Percentiles rank a stretch among this genome's conserved stretches.
Conservation (phyloP, 768 basidiomycete species). For the Boletus reticuloceps region DNA sequence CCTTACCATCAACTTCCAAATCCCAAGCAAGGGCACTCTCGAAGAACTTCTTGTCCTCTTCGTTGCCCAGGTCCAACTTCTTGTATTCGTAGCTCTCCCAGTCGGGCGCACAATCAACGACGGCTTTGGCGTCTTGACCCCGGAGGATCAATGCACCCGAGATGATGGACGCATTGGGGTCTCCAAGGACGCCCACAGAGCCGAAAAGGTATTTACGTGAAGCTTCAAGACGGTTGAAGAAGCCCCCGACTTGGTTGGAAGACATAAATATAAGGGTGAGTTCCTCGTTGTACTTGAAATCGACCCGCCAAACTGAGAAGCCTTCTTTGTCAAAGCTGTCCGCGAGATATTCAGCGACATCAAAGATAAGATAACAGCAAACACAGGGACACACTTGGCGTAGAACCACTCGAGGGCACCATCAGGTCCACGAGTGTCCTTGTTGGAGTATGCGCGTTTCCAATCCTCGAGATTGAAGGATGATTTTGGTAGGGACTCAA, state of each 20-base stretch:
- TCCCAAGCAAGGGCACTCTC: slow-evolving; percentile 95
- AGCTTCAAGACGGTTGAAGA: slow-evolving; percentile 97
- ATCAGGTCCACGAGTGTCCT: slow-evolving; percentile 83
- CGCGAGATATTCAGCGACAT: slow-evolving; percentile 4
- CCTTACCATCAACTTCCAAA: slow-evolving; percentile 82
- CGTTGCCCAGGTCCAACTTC: slow-evolving; percentile 70
- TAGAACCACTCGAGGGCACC: slow-evolving; percentile 97
- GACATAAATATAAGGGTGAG: slow-evolving; percentile 94
- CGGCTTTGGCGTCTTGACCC: slow-evolving; percentile 68
- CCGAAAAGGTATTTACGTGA: slow-evolving; percentile 97
- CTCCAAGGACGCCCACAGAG: slow-evolving; percentile 87
- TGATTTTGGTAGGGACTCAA: slow-evolving; percentile 87
- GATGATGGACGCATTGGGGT: slow-evolving; percentile 74
- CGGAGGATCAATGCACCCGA: slow-evolving; percentile 80
- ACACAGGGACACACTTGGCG: slow-evolving; percentile 60
- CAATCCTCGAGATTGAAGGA: slow-evolving; percentile 91
- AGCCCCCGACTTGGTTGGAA: slow-evolving; percentile 88
- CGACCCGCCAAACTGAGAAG: slow-evolving; percentile 87
- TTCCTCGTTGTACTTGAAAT: slow-evolving; percentile 97
- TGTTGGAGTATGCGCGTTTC: slow-evolving; percentile 98
- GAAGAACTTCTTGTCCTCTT: slow-evolving; percentile 84
- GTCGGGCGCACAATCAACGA: slow-evolving; percentile 82
- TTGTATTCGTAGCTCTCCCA: slow-evolving; percentile 86
- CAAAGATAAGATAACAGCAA: not conserved
- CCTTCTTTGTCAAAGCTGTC: slow-evolving; percentile 82